These are phyloP conservation scores for Diaporthe ampelina DNA, from an alignment of 2,329 filamentous ascomycete genomes.

Conservation along the genomic window DNA sequence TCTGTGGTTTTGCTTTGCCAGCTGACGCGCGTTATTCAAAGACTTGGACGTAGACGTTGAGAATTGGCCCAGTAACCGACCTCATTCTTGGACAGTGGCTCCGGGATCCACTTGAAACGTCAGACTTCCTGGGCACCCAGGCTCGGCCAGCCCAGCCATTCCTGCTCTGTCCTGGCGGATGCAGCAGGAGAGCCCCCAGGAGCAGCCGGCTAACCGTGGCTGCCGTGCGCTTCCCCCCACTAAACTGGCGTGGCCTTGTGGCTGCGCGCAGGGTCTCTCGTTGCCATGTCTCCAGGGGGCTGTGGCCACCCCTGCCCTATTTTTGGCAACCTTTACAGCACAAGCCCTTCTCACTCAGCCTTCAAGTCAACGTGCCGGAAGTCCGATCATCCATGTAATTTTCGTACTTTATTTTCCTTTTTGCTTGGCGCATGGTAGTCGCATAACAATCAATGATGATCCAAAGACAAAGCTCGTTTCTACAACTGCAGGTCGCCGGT, in stretches of 20 bases:
- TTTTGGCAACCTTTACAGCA: conserved; percentile 8
- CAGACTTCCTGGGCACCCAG: conserved; percentile 7
- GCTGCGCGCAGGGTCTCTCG: conserved; percentile 21
- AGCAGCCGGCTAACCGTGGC: conserved; percentile 4
- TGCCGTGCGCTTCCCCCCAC: background rate
- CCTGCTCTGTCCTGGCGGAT: background rate
- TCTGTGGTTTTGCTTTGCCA: conserved; percentile 8
- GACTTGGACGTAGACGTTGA: background rate
- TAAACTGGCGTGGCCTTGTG: conserved; percentile 19
- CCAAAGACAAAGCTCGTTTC: background rate
- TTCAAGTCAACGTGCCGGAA: background rate
- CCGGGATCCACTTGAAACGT: conserved; percentile 28
- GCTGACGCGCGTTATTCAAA: conserved; percentile 26
- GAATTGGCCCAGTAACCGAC: conserved; percentile 29
- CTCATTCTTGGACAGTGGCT: conserved; percentile 12
- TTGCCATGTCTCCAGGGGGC: conserved; percentile 5
- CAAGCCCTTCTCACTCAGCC: background rate
- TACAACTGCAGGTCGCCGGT: background rate
- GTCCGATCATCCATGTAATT: conserved; percentile 13
- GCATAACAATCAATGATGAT: background rate
- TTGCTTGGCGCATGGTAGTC: background rate
- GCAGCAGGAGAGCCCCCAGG: conserved; percentile 3
- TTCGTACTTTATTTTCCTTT: background rate
- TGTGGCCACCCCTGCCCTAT: conserved; percentile 1
- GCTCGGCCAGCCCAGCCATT: conserved; percentile 20